Conservation (phyloP, 352 stramenopile species). For the Phytophthora podocarpi region DNA sequence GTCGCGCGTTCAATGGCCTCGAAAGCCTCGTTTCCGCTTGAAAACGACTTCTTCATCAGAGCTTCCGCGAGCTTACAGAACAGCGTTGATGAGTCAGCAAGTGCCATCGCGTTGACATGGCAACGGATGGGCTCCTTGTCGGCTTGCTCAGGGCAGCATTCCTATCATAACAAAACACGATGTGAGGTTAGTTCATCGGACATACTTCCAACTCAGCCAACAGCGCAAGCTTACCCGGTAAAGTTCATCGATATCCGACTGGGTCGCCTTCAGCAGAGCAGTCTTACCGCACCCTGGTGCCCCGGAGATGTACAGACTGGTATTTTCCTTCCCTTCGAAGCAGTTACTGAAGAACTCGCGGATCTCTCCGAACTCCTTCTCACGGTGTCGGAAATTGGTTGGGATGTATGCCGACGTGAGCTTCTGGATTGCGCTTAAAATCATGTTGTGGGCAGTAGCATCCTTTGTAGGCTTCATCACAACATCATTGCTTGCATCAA, state of each 20-base stretch:
- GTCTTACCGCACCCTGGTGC: slow-evolving; percentile 83
- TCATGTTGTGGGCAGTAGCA: slow-evolving; percentile 11
- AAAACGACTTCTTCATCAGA: slow-evolving; percentile 55
- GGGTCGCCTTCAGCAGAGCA: slow-evolving; percentile 63
- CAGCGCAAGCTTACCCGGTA: slow-evolving; percentile 43
- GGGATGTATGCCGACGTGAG: slow-evolving; percentile 59
- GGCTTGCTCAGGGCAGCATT: slow-evolving; percentile 33
- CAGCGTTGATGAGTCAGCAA: slow-evolving; percentile 53
- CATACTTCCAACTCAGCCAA: not conserved
- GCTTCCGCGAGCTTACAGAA: slow-evolving; percentile 62
- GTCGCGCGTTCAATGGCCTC: slow-evolving; percentile 67
- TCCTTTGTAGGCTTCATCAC: slow-evolving; percentile 15
- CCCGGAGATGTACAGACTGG: slow-evolving; percentile 81
- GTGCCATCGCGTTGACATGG: slow-evolving; percentile 78
- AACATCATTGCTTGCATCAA: not conserved
- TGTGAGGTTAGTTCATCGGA: slow-evolving; percentile 4
- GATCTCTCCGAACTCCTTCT: slow-evolving; percentile 61
- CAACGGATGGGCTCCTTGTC: slow-evolving; percentile 47
- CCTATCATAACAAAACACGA: slow-evolving; percentile 23
- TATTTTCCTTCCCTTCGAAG: slow-evolving; percentile 52
- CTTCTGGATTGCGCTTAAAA: slow-evolving; percentile 48
- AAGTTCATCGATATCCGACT: slow-evolving; percentile 52
- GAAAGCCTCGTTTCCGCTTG: slow-evolving; percentile 55
- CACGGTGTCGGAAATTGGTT: slow-evolving; percentile 56
- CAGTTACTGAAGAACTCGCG: slow-evolving; percentile 61